A percentile compares a stretch with the other conserved stretches of the same genome.
phyloP scores from a whole-genome alignment of 768 basidiomycete species.

The Lentinula detonsa region DNA sequence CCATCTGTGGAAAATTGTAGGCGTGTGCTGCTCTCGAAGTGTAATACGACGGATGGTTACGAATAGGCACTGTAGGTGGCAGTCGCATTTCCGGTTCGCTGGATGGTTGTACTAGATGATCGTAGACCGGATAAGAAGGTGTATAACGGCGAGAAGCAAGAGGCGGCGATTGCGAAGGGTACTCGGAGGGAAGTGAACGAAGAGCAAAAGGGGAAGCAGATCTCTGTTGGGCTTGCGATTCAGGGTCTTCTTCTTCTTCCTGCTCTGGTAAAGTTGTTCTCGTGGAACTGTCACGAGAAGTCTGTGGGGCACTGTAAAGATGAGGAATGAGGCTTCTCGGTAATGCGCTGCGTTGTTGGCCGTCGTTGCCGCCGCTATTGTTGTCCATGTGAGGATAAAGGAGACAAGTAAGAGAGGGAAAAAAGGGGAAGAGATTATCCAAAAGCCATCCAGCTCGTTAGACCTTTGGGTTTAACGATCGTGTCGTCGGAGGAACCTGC shows the following conservation, averaged over 20 bases:
- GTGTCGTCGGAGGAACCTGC: not conserved
- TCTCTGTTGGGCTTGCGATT: conserved; percentile 14
- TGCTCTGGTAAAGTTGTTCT: conserved; percentile 9
- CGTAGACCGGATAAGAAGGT: conserved; percentile 1
- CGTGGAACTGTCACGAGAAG: conserved; percentile 11
- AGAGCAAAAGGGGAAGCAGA: conserved; percentile 11
- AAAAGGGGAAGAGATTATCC: not conserved
- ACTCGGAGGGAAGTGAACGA: conserved; percentile 12
- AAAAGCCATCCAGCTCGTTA: not conserved
- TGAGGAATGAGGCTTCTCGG: conserved; percentile 46
- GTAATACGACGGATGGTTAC: conserved; percentile 17
- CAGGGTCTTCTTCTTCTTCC: conserved; percentile 13
- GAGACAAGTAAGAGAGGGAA: not conserved
- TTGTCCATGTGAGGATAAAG: conserved; percentile 16
- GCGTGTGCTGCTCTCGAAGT: conserved; percentile 8
- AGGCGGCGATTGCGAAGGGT: conserved; percentile 7
- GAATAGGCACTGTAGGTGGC: conserved; percentile 4
- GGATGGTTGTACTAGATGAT: not conserved
- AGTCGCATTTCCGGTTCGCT: not conserved
- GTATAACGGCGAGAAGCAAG: not conserved
- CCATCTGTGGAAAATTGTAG: not conserved
- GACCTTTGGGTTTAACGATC: not conserved
- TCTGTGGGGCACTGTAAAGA: conserved; percentile 33
- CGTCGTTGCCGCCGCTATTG: conserved; percentile 9
- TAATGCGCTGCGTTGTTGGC: conserved; percentile 36